Evolutionary conservation across 163 green algal genomes (phyloP), one percentile per base, ranked within the genome.

Genomic region (Volvox carteri): DNA sequence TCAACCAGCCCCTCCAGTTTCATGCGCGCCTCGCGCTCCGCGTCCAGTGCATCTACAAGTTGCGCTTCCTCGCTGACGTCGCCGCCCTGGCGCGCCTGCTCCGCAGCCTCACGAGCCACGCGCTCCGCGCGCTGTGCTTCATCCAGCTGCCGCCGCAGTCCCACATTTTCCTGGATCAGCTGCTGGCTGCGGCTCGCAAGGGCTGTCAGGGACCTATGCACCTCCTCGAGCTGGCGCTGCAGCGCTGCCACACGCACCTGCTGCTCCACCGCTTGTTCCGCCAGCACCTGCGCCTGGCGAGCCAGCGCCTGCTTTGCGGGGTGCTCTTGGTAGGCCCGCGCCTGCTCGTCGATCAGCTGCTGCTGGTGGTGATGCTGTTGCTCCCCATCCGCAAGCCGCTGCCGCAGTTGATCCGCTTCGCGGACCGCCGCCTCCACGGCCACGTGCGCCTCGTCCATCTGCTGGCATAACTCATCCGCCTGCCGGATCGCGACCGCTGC

Each of bases 161-260:
- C 77, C 19, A 33, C 54, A 33, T 85, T 85, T 37, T 85, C 50
- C 16, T 19, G 35, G 16, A 73, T 52, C 35, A 85, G 77, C 33
- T 73, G 52, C 52, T 85, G 50, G 18, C 52, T 73, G 54, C 77
- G 50, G 12, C 52, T 19, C 21, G 77, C 77, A 33, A 85, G 52
- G 30, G 77, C 54, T 52, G 52, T 35, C 77, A 85, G 77, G 2
- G 77, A 60, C 16, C 35, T 56, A 35, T 56, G 77, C 16, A 60
- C 52, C 52, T 72, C 77, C 33, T 80, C 73, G 23, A 80, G 25
- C 73, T 80, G 73, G 12, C 73, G 73, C 44, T 80, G 73, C 42
- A 80, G n/a, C 73, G 42, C 73, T 7, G 25, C 25, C 44, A 80
- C 73, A 25, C 73, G 42, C 23, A 5, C 46, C 44, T 80, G 73